Evolutionary conservation across 2,329 filamentous ascomycete genomes (phyloP), one percentile per base, ranked within the genome.

Genomic region (Nannizziopsis barbatae): DNA sequence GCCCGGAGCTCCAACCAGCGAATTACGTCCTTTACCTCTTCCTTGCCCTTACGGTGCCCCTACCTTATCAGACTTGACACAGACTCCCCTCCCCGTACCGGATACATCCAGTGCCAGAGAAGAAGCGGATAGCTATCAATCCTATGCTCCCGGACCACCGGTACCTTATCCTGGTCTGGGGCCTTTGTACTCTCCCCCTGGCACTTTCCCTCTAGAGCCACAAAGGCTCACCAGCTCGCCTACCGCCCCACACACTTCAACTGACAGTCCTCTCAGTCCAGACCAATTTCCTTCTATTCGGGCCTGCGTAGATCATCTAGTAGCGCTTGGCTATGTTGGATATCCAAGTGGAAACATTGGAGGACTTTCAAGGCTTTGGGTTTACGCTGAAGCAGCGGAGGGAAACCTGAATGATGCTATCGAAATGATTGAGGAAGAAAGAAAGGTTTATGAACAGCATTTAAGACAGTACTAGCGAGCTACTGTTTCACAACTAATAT

Each of bases 391-490:
- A 20, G 70, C 69, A 20, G 65, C 67, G 11, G 60, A 67, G 17
- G 68, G 69, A 12, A 62, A 62, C 45, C 56, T 74, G 17, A 57
- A 57, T 20, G 67, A 71, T 45, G 71, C 71, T 2, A 71, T 74
- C 54, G 70, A 72, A 41, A 71, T 73, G 65, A 72, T 74, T 53
- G 70, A 72, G 51, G 71, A 73, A 50, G 71, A 73, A 50, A 63
- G 67, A 38, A 65, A 64, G 49, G 67, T 59, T 2, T 71, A 70
- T 56, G 60, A 62, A 31, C 56, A 63, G 40, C 59, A 57, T 47
- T 27, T 9, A 6, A 20, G 31, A 10, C 44, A 20, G 22, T 7
- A 7, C 33, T 15, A 15, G 15, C 4, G 33, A 36, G 10, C 3
- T n/a, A 9, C 15, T 3, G 4, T 5, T 15, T 11, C 3, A 12